A percentile compares a stretch with the other conserved stretches of the same genome.
Conservation (phyloP, 768 basidiomycete species). For the Mycena galericulata region DNA sequence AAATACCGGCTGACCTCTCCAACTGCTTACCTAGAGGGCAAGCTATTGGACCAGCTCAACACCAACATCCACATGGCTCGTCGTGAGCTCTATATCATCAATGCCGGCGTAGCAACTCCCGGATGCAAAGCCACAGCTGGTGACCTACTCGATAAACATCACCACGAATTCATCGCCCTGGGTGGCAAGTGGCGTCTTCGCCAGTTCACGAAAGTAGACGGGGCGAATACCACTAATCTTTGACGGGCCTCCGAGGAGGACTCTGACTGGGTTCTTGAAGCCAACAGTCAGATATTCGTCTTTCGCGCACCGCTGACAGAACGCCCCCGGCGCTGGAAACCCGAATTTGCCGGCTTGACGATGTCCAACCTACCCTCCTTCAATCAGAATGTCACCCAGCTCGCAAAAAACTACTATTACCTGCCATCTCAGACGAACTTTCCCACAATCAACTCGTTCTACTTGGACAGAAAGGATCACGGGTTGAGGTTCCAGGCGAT, state of each 20-base stretch:
- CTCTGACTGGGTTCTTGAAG: slow-evolving; percentile 11
- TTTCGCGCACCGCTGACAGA: neutral
- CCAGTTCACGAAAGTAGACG: neutral
- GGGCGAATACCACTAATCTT: neutral
- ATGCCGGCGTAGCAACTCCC: neutral
- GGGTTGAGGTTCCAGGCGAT: neutral
- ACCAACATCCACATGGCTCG: slow-evolving; percentile 1
- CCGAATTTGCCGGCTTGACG: slow-evolving; percentile 6
- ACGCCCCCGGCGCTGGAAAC: slow-evolving; percentile 3
- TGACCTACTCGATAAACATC: slow-evolving; percentile 5
- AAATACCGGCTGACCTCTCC: slow-evolving; percentile 3
- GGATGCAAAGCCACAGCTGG: slow-evolving; percentile 18
- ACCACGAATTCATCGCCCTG: slow-evolving; percentile 9
- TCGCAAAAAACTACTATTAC: neutral
- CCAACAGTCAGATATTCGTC: slow-evolving; percentile 1
- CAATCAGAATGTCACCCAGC: slow-evolving; percentile 5
- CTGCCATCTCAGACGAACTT: neutral
- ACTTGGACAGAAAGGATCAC: slow-evolving; percentile 6
- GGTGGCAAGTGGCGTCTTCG: slow-evolving; percentile 14
- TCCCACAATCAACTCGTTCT: slow-evolving; percentile 2
- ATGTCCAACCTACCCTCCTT: neutral
- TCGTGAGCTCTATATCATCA: slow-evolving; percentile 9
- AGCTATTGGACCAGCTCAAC: slow-evolving; percentile 7
- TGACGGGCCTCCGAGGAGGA: slow-evolving; percentile 13
- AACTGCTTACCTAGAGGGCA: slow-evolving; percentile 4